phyloP scores from a whole-genome alignment of 345 rosid species.

The Gossypium rotundifolium region DNA sequence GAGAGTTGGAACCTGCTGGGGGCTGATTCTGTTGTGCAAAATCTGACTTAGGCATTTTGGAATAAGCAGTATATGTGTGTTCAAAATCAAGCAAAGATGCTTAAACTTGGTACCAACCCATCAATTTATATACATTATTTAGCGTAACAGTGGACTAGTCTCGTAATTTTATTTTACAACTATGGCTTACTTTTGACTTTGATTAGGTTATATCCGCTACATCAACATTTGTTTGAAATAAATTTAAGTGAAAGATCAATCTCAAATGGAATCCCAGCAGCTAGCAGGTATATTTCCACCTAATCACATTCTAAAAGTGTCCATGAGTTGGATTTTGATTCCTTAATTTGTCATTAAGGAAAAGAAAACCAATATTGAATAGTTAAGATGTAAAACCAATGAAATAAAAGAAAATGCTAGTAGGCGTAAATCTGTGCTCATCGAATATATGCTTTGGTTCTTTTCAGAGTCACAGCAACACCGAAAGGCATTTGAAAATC shows the following conservation, averaged over 20 bases:
- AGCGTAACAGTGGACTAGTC: background rate
- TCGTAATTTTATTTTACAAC: too few relatives aligned
- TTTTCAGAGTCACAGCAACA: background rate
- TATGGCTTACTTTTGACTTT: background rate
- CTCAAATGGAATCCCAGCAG: background rate
- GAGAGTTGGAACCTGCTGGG: slow-evolving; percentile 25
- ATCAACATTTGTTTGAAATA: too few relatives aligned
- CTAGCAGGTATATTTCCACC: slow-evolving; percentile 1
- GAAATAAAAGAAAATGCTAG: background rate
- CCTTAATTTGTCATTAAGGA: background rate
- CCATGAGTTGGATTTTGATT: slow-evolving; percentile 9
- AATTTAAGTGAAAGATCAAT: background rate
- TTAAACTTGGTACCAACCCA: background rate
- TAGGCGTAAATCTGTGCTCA: background rate
- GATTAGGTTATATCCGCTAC: background rate
- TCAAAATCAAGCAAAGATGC: background rate
- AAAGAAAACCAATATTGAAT: background rate
- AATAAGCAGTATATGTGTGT: background rate
- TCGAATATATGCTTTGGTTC: slow-evolving; percentile 21
- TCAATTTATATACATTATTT: background rate
- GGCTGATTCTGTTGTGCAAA: slow-evolving; percentile 14
- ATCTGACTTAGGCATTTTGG: slow-evolving; percentile 21
- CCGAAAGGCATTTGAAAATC: background rate
- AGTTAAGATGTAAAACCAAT: background rate
- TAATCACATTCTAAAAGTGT: background rate